These are phyloP conservation scores for Taphrina flavorubra DNA, from an alignment of 1,139 yeast species.

Conservation along the genomic window DNA sequence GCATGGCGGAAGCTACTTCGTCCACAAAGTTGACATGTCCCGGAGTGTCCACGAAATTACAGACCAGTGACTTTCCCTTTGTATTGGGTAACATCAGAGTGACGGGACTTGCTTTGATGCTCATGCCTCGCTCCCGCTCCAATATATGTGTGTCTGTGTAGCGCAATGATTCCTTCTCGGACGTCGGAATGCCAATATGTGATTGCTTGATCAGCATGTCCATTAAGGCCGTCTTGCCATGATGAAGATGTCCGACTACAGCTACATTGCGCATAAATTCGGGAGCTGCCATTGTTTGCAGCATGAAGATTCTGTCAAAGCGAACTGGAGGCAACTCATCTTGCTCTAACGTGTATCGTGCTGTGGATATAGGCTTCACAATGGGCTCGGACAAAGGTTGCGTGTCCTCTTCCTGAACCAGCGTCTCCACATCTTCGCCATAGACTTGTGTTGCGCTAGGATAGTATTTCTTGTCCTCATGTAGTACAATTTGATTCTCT, in stretches of 20 bases:
- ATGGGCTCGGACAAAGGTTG: constrained; percentile 68
- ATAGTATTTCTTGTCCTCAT: constrained; percentile 58
- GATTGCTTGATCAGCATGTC: constrained; percentile 72
- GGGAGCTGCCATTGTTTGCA: constrained; percentile 60
- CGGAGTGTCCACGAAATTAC: constrained; percentile 82
- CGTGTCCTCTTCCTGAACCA: constrained; percentile 63
- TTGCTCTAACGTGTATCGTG: constrained; percentile 60
- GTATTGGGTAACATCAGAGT: constrained; percentile 66
- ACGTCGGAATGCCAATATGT: constrained; percentile 56
- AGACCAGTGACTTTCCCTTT: constrained; percentile 61
- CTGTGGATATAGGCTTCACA: constrained; percentile 61
- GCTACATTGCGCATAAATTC: constrained; percentile 78
- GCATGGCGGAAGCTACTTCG: constrained; percentile 66
- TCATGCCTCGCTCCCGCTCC: constrained; percentile 72
- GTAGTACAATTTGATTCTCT: constrained; percentile 53
- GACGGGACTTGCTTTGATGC: constrained; percentile 69
- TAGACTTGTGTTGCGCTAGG: constrained; percentile 57
- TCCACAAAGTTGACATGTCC: constrained; percentile 87
- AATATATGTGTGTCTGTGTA: constrained; percentile 74
- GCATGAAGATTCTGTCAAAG: constrained; percentile 68
- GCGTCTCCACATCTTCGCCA: constrained; percentile 69
- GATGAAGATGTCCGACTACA: constrained; percentile 76
- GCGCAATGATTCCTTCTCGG: constrained; percentile 58
- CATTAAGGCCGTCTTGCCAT: constrained; percentile 86
- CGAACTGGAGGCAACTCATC: constrained; percentile 62